These are phyloP conservation scores for Limnanthes douglasii DNA, from an alignment of 345 rosid genomes.

Conservation along the genomic window DNA sequence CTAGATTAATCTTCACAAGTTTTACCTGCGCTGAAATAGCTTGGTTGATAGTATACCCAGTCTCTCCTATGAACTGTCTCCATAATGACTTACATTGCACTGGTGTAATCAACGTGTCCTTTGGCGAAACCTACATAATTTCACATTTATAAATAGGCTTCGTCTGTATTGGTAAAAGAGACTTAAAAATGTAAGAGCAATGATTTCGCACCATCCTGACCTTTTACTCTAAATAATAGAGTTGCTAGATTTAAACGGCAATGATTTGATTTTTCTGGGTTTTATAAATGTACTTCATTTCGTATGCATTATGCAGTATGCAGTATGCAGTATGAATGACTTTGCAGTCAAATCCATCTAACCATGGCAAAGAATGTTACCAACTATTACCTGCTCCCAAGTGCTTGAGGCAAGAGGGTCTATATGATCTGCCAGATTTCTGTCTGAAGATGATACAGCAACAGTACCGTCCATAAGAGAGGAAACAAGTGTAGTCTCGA, in stretches of 20 bases:
- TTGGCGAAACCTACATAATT: slow-evolving; percentile 32
- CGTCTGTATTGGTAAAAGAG: too few relatives aligned
- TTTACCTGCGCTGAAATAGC: slow-evolving; percentile 65
- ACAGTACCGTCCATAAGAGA: slow-evolving; percentile 40
- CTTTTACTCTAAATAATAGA: too few relatives aligned
- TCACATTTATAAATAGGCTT: not conserved
- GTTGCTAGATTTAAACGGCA: too few relatives aligned
- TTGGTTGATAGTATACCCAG: slow-evolving; percentile 58
- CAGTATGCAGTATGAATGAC: too few relatives aligned
- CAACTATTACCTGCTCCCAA: slow-evolving; percentile 79
- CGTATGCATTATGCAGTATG: too few relatives aligned
- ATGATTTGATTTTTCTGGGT: too few relatives aligned
- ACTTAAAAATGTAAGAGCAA: too few relatives aligned
- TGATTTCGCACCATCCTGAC: too few relatives aligned
- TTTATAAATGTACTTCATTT: too few relatives aligned
- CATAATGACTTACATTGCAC: slow-evolving; percentile 67
- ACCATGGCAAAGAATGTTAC: too few relatives aligned
- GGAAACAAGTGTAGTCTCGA: slow-evolving; percentile 32
- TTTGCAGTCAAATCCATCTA: too few relatives aligned
- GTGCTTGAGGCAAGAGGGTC: slow-evolving; percentile 60
- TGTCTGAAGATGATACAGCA: slow-evolving; percentile 27
- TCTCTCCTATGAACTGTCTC: slow-evolving; percentile 71
- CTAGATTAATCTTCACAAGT: slow-evolving; percentile 1
- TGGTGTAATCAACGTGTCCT: slow-evolving; percentile 47
- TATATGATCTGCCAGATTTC: slow-evolving; percentile 14